Conservation (phyloP, 2,329 filamentous ascomycete species). For the Penicillium sp. region DNA sequence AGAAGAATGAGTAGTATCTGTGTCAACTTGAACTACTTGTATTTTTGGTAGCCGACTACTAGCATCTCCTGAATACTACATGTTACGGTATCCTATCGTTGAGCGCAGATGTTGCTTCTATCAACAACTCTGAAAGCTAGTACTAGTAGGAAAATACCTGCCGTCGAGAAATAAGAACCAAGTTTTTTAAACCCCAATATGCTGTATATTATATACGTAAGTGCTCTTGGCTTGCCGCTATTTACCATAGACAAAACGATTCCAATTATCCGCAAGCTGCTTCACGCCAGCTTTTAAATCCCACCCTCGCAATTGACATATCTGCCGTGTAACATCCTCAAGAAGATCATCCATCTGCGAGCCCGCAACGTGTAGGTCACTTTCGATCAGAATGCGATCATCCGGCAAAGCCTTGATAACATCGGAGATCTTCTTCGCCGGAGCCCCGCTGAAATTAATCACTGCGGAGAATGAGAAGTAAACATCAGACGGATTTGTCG, state of each 20-base stretch:
- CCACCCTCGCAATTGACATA: conserved; percentile 83
- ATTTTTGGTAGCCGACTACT: no score
- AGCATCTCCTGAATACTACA: no score
- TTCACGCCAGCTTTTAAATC: conserved; percentile 69
- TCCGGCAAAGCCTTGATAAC: conserved; percentile 75
- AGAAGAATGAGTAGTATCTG: no score
- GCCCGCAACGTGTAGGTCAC: conserved; percentile 84
- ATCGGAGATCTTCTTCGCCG: conserved; percentile 63
- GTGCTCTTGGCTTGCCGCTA: no score
- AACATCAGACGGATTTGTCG: conserved; percentile 72
- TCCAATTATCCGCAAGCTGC: conserved; percentile 75
- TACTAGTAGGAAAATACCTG: no score
- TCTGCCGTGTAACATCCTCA: conserved; percentile 73
- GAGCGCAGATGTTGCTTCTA: no score
- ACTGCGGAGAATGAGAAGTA: conserved; percentile 87
- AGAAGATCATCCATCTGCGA: conserved; percentile 76
- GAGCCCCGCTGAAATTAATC: conserved; percentile 71
- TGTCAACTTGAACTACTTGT: no score
- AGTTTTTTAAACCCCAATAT: no score
- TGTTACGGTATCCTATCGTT: no score
- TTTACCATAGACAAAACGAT: conserved; percentile 76
- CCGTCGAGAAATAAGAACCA: no score
- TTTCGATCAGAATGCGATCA: conserved; percentile 81
- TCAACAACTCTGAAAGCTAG: no score
- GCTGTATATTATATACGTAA: no score